Conservation (phyloP, 768 basidiomycete genomes). For the Dendrothele bispora region DNA sequence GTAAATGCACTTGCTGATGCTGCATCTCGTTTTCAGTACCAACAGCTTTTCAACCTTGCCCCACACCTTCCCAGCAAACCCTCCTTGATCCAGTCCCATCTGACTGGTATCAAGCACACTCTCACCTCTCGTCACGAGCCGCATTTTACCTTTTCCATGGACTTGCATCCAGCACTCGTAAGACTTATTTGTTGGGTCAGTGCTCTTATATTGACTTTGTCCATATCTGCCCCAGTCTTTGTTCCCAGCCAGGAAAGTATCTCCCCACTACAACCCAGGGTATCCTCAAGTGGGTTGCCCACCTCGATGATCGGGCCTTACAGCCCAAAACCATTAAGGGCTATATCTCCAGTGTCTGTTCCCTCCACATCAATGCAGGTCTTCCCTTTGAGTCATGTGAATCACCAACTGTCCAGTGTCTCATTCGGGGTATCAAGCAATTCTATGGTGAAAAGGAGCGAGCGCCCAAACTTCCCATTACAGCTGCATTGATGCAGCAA, state of each 20-base stretch:
- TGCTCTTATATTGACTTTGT: constrained; percentile 26
- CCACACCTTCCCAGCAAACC: constrained; percentile 12
- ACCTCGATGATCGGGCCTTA: constrained; percentile 3
- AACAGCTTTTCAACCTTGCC: constrained; percentile 12
- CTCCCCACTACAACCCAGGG: constrained; percentile 7
- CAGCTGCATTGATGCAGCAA: background rate
- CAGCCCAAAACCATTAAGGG: no score
- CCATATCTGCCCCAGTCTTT: constrained; percentile 8
- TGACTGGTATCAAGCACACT: constrained; percentile 15
- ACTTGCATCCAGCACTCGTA: constrained; percentile 25
- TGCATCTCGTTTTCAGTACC: constrained; percentile 11
- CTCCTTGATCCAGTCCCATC: constrained; percentile 7
- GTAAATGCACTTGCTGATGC: constrained; percentile 9
- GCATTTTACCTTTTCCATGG: constrained; percentile 29
- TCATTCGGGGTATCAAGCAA: constrained; percentile 32
- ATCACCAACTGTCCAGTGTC: constrained; percentile 22
- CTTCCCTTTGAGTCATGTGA: constrained; percentile 21
- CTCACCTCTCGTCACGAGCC: constrained; percentile 8
- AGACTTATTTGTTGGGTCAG: constrained; percentile 28
- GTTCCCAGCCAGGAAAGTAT: constrained; percentile 6
- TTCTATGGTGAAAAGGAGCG: constrained; percentile 26
- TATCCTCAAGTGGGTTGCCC: constrained; percentile 14
- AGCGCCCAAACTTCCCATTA: constrained; percentile 29
- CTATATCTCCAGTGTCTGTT: constrained; percentile 17
- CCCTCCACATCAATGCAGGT: constrained; percentile 28